Conservation (phyloP, 768 basidiomycete species). For the Suillus subalutaceus region DNA sequence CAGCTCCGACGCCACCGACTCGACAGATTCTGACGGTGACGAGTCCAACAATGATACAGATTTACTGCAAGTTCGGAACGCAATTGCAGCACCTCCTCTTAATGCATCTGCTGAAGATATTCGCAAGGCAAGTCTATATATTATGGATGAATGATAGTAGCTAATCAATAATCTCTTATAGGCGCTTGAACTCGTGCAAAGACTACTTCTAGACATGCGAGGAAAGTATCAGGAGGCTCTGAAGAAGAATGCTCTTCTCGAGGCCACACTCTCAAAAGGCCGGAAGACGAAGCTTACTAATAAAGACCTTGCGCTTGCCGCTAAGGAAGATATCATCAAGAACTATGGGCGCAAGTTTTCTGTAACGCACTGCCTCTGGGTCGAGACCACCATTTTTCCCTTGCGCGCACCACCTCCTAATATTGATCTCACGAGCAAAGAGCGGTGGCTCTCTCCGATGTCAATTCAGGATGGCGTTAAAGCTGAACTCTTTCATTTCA, state of each 20-base stretch:
- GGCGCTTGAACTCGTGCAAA: too few species aligned
- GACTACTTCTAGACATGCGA: background rate
- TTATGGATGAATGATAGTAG: background rate
- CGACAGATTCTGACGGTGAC: background rate
- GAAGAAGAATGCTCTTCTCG: background rate
- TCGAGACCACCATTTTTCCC: too few species aligned
- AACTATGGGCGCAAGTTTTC: background rate
- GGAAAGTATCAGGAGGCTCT: background rate
- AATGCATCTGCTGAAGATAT: background rate
- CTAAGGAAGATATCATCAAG: background rate
- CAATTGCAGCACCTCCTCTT: background rate
- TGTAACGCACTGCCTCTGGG: background rate
- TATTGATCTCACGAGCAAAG: too few species aligned
- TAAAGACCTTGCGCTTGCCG: background rate
- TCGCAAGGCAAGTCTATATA: background rate
- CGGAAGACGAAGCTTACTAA: background rate
- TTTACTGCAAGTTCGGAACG: background rate
- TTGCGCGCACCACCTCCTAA: too few species aligned
- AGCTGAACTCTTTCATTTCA: too few species aligned
- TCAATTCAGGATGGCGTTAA: too few species aligned
- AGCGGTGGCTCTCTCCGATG: too few species aligned
- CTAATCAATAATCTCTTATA: background rate
- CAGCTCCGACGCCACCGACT: background rate
- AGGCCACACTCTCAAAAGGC: background rate
- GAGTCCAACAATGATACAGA: background rate